phyloP scores from a whole-genome alignment of 441 rosid genomes.

The Erodium texanum region DNA sequence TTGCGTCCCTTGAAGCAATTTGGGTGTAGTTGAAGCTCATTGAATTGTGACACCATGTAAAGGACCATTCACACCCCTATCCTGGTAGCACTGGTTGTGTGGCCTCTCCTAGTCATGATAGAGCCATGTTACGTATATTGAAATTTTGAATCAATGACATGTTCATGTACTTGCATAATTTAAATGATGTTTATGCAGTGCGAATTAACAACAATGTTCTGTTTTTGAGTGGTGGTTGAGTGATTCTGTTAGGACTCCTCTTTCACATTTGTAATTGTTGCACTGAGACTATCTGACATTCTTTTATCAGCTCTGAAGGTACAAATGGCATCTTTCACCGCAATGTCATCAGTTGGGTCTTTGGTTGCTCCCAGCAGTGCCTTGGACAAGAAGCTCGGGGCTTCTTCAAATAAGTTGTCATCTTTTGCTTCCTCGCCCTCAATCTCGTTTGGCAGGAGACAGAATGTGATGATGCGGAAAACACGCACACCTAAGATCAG shows the following conservation, averaged over 20 bases:
- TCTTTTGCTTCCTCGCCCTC: slow-evolving; percentile 61
- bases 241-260: background rate
- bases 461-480: slow-evolving; percentile 33
- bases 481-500: slow-evolving; percentile 39
- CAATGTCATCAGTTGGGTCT: slow-evolving; percentile 59
- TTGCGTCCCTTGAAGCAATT: background rate
- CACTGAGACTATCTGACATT: background rate
- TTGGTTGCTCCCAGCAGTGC: slow-evolving; percentile 40
- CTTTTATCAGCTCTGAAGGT: slow-evolving; percentile 17
- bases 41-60: background rate
- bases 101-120: background rate
- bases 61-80: no score
- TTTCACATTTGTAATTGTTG: background rate
- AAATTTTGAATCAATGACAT: background rate
- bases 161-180: background rate
- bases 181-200: no score
- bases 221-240: background rate
- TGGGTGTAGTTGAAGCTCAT: background rate
- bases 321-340: slow-evolving; percentile 58
- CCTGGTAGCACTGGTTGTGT: no score
- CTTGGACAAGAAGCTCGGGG: slow-evolving; percentile 45
- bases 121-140: background rate
- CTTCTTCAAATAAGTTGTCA: slow-evolving; percentile 50
- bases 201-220: background rate
- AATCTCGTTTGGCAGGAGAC: slow-evolving; percentile 40